phyloP scores from a whole-genome alignment of 164 flowering plant species.

The Malania oleifera region DNA sequence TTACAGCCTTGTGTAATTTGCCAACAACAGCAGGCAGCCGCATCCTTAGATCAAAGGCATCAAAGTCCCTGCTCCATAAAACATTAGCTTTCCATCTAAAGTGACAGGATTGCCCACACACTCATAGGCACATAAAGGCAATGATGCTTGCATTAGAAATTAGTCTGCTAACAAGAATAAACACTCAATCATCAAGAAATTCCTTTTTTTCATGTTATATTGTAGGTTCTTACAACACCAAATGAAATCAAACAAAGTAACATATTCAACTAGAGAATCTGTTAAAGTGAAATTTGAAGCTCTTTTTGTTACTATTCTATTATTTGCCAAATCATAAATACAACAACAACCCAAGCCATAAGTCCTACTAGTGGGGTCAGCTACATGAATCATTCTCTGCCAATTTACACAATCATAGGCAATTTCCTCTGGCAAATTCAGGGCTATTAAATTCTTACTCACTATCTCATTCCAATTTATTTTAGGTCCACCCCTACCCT shows the following conservation, averaged over 20 bases:
- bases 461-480: too few relatives aligned
- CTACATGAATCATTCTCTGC: too few relatives aligned
- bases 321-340: too few relatives aligned
- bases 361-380: too few relatives aligned
- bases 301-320: too few relatives aligned
- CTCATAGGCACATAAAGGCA: not conserved
- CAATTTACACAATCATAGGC: too few relatives aligned
- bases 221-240: not conserved
- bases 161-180: not conserved
- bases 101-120: not conserved
- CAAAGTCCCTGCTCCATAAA: conserved; percentile 74
- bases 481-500: too few relatives aligned
- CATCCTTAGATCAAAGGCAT: conserved; percentile 78
- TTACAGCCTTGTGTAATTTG: conserved; percentile 66
- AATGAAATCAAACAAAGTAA: not conserved
- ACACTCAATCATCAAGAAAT: not conserved
- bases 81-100: conserved; percentile 3
- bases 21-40: conserved; percentile 87
- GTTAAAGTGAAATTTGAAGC: too few relatives aligned
- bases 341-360: too few relatives aligned
- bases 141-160: not conserved
- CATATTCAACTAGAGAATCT: too few relatives aligned
- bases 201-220: not conserved
- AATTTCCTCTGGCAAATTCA: too few relatives aligned
- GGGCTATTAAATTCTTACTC: too few relatives aligned